These are phyloP conservation scores for Metarhizium rileyi DNA, from an alignment of 2,329 filamentous ascomycete genomes.

Conservation along the genomic window DNA sequence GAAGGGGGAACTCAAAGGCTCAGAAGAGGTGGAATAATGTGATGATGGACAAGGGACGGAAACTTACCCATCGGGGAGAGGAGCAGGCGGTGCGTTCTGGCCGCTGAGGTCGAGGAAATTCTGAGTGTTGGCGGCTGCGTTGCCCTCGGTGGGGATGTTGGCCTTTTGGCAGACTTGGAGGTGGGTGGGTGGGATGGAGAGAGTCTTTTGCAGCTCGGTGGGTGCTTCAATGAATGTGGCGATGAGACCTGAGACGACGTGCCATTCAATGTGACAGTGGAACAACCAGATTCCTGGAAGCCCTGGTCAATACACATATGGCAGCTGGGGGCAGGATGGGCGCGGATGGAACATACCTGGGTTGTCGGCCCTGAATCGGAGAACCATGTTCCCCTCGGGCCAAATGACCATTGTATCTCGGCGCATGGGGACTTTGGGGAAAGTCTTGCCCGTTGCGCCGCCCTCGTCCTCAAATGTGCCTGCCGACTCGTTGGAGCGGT, in stretches of 20 bases:
- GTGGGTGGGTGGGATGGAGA: constrained; percentile 51
- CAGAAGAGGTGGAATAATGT: not conserved
- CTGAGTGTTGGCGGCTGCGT: constrained; percentile 62
- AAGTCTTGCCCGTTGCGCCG: constrained; percentile 31
- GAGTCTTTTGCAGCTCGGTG: constrained; percentile 46
- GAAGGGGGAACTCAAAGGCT: too few species aligned
- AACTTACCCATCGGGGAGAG: constrained; percentile 52
- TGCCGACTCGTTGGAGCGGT: constrained; percentile 47
- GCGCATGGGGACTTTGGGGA: constrained; percentile 49
- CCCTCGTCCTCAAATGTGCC: constrained; percentile 43
- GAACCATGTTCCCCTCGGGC: constrained; percentile 56
- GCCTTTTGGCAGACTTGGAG: constrained; percentile 46
- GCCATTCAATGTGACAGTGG: constrained; percentile 78
- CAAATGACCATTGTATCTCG: constrained; percentile 59
- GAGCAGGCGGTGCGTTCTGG: constrained; percentile 43
- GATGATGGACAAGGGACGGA: not conserved
- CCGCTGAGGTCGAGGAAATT: constrained; percentile 55
- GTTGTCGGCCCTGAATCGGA: constrained; percentile 60
- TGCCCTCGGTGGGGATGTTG: constrained; percentile 47
- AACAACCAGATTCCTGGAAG: constrained; percentile 53
- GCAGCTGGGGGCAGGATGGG: constrained; percentile 5
- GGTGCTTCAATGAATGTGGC: constrained; percentile 57
- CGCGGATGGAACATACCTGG: constrained; percentile 34
- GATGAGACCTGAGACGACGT: constrained; percentile 56
- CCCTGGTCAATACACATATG: not conserved